These are phyloP conservation scores for Xylariales sp. DNA, from an alignment of 2,329 filamentous ascomycete genomes.

Conservation along the genomic window DNA sequence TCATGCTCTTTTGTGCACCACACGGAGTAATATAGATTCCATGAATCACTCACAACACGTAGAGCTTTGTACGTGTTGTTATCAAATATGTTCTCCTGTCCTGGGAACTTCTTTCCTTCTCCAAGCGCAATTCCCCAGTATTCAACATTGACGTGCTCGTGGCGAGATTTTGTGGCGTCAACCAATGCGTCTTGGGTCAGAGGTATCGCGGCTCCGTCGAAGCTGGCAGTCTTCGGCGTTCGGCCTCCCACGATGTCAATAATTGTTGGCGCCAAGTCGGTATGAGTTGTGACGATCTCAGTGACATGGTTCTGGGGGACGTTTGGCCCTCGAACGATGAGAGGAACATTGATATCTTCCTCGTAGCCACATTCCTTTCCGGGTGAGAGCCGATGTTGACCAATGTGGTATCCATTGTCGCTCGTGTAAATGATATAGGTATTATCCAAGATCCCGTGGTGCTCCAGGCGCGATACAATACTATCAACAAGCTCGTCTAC, in stretches of 20 bases:
- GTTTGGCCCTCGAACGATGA: conserved; percentile 41
- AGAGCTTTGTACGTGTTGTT: conserved; percentile 42
- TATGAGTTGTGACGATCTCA: conserved; percentile 36
- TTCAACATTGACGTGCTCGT: conserved; percentile 41
- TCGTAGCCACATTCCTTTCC: conserved; percentile 43
- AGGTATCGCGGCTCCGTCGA: conserved; percentile 7
- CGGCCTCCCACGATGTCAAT: conserved; percentile 30
- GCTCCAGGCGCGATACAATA: conserved; percentile 29
- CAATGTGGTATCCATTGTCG: conserved; percentile 45
- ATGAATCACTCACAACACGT: conserved; percentile 27
- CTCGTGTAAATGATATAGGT: conserved; percentile 41
- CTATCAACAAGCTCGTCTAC: conserved; percentile 42
- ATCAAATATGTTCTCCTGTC: not conserved
- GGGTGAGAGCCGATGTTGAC: conserved; percentile 39
- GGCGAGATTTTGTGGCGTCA: conserved; percentile 14
- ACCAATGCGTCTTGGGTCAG: not conserved
- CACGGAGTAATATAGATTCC: conserved; percentile 35
- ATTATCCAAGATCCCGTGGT: conserved; percentile 29
- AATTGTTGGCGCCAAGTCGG: conserved; percentile 42
- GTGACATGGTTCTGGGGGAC: conserved; percentile 27
- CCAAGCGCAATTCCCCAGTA: conserved; percentile 29
- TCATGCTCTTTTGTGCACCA: conserved; percentile 67
- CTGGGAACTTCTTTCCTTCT: conserved; percentile 10
- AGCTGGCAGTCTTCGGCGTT: conserved; percentile 24
- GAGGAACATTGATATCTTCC: conserved; percentile 41